Evolutionary conservation across 2,329 filamentous ascomycete genomes (phyloP).

Genomic region (Colletotrichum siamense): DNA sequence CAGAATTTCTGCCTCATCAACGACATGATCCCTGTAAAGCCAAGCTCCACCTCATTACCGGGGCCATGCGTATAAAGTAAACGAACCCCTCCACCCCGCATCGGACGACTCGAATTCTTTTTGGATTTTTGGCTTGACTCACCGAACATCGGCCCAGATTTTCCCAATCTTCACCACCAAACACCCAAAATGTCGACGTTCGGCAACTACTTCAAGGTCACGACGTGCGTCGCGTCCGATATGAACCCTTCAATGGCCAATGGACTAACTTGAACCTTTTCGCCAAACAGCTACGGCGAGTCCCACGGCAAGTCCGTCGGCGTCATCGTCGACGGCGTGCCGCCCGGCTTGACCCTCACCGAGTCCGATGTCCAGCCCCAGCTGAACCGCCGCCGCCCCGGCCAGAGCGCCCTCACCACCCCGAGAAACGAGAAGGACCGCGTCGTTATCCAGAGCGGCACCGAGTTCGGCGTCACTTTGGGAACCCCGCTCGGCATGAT

Average conservation of each 20-base stretch:
- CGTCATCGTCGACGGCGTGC: slow-evolving; percentile 92
- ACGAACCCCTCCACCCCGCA: slow-evolving; percentile 19
- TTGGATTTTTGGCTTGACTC: slow-evolving; percentile 6
- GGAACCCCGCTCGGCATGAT: slow-evolving; percentile 90
- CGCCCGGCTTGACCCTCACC: slow-evolving; percentile 84
- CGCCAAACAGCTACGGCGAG: slow-evolving; percentile 49
- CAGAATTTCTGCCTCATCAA: background rate
- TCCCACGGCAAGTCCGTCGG: slow-evolving; percentile 93
- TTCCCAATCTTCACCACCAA: background rate
- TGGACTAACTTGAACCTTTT: slow-evolving; percentile 9
- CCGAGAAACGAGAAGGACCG: slow-evolving; percentile 91
- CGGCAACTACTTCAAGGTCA: slow-evolving; percentile 81
- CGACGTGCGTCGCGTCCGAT: slow-evolving; percentile 66
- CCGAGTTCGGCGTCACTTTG: slow-evolving; percentile 86
- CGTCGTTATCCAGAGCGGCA: slow-evolving; percentile 92
- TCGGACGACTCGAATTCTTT: background rate
- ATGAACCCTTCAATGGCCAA: slow-evolving; percentile 3
- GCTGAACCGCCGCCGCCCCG: slow-evolving; percentile 88
- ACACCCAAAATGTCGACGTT: slow-evolving; percentile 79
- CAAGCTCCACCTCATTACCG: background rate
- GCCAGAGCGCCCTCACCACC: slow-evolving; percentile 89
- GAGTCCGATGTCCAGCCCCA: slow-evolving; percentile 93
- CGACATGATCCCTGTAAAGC: background rate
- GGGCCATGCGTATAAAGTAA: slow-evolving; percentile 5
- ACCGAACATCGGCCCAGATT: slow-evolving; percentile 18